Evolutionary conservation across 2,329 filamentous ascomycete genomes (phyloP).

Genomic region (Verruconis gallopava): DNA sequence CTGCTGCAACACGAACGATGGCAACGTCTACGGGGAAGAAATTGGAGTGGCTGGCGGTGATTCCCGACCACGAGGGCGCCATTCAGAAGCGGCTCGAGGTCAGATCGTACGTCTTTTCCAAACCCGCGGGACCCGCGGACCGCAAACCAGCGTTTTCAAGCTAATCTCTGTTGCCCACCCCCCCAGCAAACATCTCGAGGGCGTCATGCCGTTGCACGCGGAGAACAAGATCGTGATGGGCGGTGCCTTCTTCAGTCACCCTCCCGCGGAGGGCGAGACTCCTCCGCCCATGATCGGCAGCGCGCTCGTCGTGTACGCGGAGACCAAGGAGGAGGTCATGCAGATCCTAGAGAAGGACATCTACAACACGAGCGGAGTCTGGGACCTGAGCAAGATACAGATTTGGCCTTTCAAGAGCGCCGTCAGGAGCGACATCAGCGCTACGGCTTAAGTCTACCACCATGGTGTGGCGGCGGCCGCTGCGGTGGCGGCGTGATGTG

Average conservation of each 20-base stretch:
- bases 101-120: conserved; percentile 24
- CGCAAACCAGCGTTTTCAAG: not conserved
- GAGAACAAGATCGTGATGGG: conserved; percentile 51
- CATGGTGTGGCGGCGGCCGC: too few relatives aligned
- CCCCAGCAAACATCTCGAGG: conserved; percentile 41
- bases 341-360: conserved; percentile 57
- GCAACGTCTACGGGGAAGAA: conserved; percentile 20
- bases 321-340: conserved; percentile 55
- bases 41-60: conserved; percentile 38
- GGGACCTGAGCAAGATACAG: conserved; percentile 49
- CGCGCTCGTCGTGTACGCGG: conserved; percentile 53
- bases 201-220: conserved; percentile 39
- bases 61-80: conserved; percentile 31
- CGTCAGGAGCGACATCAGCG: conserved; percentile 18
- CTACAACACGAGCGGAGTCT: conserved; percentile 60
- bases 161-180: not conserved
- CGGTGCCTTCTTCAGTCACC: conserved; percentile 23
- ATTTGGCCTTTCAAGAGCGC: conserved; percentile 37
- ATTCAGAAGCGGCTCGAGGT: conserved; percentile 31
- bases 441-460: too few relatives aligned
- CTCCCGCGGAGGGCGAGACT: conserved; percentile 45
- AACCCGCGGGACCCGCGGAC: too few relatives aligned
- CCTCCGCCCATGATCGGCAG: conserved; percentile 59
- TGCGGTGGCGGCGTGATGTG: too few relatives aligned
- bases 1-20: conserved; percentile 4